Conservation (phyloP, 495 filamentous ascomycete species). For the Penicillium alfredii region DNA sequence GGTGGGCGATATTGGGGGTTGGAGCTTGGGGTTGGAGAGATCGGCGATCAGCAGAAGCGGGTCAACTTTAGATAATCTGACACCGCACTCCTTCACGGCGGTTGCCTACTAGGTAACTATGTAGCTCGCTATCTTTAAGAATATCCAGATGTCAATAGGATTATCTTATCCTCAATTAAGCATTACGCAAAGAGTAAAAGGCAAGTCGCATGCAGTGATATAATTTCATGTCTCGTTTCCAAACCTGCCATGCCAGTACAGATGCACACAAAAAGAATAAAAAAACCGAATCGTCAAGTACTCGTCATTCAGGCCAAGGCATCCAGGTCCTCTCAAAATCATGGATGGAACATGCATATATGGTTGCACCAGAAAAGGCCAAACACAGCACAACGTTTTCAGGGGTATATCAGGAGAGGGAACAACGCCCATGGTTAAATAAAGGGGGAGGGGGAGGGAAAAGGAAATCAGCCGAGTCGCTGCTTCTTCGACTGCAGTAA, state of each 20-base stretch:
- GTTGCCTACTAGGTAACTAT: no score
- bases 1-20: conserved; percentile 7
- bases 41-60: conserved; percentile 16
- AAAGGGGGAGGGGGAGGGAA: not conserved
- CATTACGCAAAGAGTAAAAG: no score
- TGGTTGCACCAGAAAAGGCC: conserved; percentile 5
- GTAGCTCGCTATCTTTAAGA: no score
- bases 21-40: conserved; percentile 13
- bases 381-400: no score
- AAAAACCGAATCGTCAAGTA: not conserved
- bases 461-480: no score
- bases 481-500: no score
- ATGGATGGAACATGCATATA: conserved; percentile 10
- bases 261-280: conserved; percentile 8
- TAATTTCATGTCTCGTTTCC: conserved; percentile 20
- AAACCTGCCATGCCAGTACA: conserved; percentile 15
- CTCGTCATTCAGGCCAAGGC: not conserved
- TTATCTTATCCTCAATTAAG: no score
- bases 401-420: conserved; percentile 7
- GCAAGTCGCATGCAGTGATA: conserved; percentile 11
- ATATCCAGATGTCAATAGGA: no score
- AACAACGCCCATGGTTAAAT: not conserved
- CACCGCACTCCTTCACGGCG: not conserved
- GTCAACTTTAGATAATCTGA: conserved; percentile 24
- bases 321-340: not conserved